These are phyloP conservation scores for Mimosa bimucronata DNA, from an alignment of 306 rosid species.

Conservation along the genomic window DNA sequence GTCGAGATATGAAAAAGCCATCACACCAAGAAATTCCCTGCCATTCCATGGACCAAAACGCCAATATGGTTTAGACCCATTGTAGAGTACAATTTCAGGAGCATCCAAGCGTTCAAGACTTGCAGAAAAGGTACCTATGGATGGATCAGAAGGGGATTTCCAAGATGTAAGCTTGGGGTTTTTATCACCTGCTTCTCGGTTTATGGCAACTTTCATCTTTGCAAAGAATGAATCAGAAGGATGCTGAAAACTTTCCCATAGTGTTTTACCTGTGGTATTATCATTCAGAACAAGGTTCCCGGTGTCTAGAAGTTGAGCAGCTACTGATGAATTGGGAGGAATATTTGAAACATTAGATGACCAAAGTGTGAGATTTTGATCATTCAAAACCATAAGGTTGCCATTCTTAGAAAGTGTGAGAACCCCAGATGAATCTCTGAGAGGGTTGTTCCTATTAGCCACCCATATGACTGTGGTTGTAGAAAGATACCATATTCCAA, in stretches of 20 bases:
- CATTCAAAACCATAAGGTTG: not conserved
- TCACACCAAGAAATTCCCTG: slow-evolving; percentile 15
- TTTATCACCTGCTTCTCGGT: not conserved
- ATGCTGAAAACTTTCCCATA: not conserved
- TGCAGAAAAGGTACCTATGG: not conserved
- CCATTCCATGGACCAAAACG: slow-evolving; percentile 37
- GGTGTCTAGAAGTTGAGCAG: not conserved
- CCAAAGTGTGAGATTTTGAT: not conserved
- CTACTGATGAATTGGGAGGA: not conserved
- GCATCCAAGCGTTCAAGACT: not conserved
- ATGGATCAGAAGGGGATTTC: slow-evolving; percentile 1
- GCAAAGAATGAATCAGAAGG: not conserved
- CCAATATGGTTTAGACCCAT: slow-evolving; percentile 5
- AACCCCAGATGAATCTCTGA: not conserved
- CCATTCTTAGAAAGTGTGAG: not conserved
- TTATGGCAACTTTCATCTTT: not conserved
- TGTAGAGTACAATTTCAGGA: not conserved
- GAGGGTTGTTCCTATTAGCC: not conserved
- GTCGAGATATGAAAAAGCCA: not conserved
- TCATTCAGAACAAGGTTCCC: not conserved
- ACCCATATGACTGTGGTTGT: not conserved
- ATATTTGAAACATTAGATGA: not conserved
- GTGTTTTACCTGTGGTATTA: not conserved
- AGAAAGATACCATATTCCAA: not conserved
- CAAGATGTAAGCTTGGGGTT: not conserved